phyloP scores from a whole-genome alignment of 1,139 yeast species.

The Arxiozyma telluris region DNA sequence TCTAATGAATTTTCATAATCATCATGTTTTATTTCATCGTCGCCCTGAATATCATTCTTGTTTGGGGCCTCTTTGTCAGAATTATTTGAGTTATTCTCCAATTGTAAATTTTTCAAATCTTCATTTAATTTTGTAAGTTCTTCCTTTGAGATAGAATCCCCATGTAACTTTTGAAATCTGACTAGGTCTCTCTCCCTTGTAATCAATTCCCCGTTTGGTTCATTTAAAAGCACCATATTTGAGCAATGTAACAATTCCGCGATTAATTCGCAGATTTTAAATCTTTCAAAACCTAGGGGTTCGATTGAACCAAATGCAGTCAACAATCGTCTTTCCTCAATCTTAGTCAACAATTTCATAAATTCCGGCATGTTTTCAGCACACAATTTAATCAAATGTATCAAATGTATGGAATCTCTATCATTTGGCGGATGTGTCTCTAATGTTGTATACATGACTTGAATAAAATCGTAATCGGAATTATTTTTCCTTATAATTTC shows the following conservation, averaged over 20 bases:
- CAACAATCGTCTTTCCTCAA: conserved; percentile 35
- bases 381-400: conserved; percentile 73
- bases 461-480: conserved; percentile 88
- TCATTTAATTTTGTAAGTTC: neutral
- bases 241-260: conserved; percentile 95
- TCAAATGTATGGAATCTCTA: conserved; percentile 88
- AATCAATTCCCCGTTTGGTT: conserved; percentile 67
- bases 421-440: conserved; percentile 92
- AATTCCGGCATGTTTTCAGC: conserved; percentile 67
- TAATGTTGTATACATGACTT: conserved; percentile 74
- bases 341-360: conserved; percentile 40
- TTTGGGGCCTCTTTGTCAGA: neutral
- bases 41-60: neutral
- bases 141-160: neutral
- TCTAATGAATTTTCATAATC: conserved; percentile 10
- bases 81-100: neutral
- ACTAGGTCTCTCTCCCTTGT: conserved; percentile 68
- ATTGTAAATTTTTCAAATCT: neutral
- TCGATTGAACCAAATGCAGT: conserved; percentile 71
- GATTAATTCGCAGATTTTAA: conserved; percentile 86
- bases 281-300: conserved; percentile 91
- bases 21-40: neutral
- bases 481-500: conserved; percentile 92
- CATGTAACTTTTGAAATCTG: conserved; percentile 31
- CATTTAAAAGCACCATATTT: conserved; percentile 86